phyloP scores from a whole-genome alignment of 768 basidiomycete species.

The Coprinellus micaceus region DNA sequence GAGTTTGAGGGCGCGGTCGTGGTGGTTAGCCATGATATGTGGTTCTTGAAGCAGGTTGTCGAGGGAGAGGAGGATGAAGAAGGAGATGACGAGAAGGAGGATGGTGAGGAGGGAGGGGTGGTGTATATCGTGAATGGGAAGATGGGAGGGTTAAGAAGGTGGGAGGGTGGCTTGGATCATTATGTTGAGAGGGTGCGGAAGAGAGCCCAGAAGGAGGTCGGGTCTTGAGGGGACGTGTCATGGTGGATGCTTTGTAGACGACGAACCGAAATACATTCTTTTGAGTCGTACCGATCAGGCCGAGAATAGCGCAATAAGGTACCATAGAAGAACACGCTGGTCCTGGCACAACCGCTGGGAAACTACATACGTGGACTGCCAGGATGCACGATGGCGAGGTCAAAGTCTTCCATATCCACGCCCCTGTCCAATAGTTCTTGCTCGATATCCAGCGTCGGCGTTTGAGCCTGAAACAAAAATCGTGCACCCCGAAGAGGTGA shows the following conservation, averaged over 20 bases:
- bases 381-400: too few species aligned
- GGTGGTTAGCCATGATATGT: conserved; percentile 61
- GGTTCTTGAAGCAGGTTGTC: conserved; percentile 33
- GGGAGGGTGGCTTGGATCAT: conserved; percentile 30
- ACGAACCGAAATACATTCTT: too few species aligned
- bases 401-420: too few species aligned
- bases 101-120: conserved; percentile 16
- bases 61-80: conserved; percentile 25
- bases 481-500: too few species aligned
- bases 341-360: too few species aligned
- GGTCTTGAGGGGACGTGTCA: neutral
- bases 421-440: too few species aligned
- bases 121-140: conserved; percentile 29
- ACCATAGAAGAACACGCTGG: too few species aligned
- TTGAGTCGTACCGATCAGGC: too few species aligned
- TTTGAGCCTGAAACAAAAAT: too few species aligned
- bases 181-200: conserved; percentile 23
- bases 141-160: conserved; percentile 25
- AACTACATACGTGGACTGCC: too few species aligned
- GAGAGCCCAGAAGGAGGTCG: conserved; percentile 6
- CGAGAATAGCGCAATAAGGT: too few species aligned
- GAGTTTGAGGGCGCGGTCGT: conserved; percentile 53
- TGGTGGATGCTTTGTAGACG: neutral
- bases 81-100: conserved; percentile 12
- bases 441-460: too few species aligned